Conservation (phyloP, 129 eudicot species). For the Kitagawia praeruptora region DNA sequence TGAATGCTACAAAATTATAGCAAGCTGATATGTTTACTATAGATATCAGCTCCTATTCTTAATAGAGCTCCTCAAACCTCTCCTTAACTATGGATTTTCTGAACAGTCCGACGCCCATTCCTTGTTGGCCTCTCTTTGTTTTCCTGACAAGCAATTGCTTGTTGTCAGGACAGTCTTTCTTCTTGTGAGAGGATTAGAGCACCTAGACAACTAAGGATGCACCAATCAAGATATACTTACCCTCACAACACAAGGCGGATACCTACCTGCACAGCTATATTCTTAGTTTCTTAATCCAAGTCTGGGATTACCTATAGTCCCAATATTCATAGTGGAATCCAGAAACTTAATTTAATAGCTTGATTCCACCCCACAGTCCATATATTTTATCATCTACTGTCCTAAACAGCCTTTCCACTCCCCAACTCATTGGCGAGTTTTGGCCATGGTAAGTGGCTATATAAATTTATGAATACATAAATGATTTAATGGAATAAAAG, state of each 20-base stretch:
- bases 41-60: not conserved
- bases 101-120: not conserved
- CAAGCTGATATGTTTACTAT: not conserved
- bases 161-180: not conserved
- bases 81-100: not conserved
- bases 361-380: no score
- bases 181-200: not conserved
- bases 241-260: not conserved
- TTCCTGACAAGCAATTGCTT: not conserved
- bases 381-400: no score
- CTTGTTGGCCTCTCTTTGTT: no score
- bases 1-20: not conserved
- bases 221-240: not conserved
- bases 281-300: no score
- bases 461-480: no score
- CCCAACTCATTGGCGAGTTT: no score
- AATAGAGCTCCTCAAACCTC: not conserved
- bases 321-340: not conserved
- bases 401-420: no score
- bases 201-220: not conserved
- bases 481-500: not conserved
- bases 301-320: not conserved
- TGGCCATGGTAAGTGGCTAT: no score
- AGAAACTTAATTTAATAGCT: no score
- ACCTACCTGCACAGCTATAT: not conserved